Conservation (phyloP, 2,329 filamentous ascomycete genomes). For the Aschersonia sp. region DNA sequence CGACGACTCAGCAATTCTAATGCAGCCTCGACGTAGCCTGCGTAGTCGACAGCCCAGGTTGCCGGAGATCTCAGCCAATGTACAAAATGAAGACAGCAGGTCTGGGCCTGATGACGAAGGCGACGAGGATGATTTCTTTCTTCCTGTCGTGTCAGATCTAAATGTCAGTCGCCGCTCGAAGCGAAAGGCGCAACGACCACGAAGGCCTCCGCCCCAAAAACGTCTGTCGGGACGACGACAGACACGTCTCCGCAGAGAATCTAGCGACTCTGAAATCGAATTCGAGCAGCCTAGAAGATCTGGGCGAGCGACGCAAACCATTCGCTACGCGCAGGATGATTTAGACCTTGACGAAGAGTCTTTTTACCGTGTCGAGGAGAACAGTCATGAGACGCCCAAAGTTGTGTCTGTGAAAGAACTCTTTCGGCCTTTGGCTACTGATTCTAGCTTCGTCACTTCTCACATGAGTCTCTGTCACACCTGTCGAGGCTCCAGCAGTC, state of each 20-base stretch:
- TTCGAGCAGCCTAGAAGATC: constrained; percentile 38
- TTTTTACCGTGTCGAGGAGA: constrained; percentile 34
- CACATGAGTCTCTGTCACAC: constrained; percentile 62
- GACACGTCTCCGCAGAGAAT: constrained; percentile 6
- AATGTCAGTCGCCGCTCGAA: constrained; percentile 4
- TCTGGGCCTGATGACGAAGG: constrained; percentile 8
- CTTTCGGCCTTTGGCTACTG: constrained; percentile 48
- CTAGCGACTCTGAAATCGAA: constrained; percentile 31
- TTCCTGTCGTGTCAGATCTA: constrained; percentile 23
- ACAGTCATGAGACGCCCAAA: constrained; percentile 30
- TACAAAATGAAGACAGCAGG: not conserved
- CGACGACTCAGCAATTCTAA: constrained; percentile 1
- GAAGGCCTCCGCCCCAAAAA: constrained; percentile 1
- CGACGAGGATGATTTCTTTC: constrained; percentile 18
- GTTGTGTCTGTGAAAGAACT: constrained; percentile 55
- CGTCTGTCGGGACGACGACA: constrained; percentile 5
- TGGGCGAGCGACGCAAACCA: constrained; percentile 27
- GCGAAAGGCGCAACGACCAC: constrained; percentile 3
- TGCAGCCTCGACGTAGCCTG: constrained; percentile 4
- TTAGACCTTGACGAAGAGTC: constrained; percentile 44
- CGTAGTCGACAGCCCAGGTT: constrained; percentile 1
- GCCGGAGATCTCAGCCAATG: not conserved
- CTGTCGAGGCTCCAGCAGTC: constrained; percentile 37
- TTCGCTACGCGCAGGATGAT: constrained; percentile 32
- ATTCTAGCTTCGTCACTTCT: constrained; percentile 51